Conservation (phyloP, 2,329 filamentous ascomycete species). For the Ascochyta koolunga region DNA sequence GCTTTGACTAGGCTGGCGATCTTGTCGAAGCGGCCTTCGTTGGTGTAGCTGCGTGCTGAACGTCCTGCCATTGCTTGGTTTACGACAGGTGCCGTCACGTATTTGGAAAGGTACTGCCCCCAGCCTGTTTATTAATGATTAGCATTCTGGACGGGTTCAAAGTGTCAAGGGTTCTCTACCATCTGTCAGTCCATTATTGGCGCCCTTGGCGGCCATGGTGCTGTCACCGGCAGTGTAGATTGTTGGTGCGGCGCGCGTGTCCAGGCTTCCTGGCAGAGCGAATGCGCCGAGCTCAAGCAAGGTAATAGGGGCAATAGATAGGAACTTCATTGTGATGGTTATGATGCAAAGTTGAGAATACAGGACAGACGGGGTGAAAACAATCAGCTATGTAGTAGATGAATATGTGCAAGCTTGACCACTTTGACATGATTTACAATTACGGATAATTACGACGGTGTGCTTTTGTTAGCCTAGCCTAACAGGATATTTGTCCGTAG, state of each 20-base stretch:
- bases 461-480: neutral
- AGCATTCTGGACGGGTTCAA: neutral
- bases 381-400: neutral
- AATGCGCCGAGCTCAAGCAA: neutral
- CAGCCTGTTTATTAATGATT: neutral
- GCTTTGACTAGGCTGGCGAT: conserved; percentile 1
- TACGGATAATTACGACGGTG: neutral
- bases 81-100: neutral
- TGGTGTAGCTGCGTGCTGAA: conserved; percentile 1
- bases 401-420: neutral
- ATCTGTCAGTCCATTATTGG: conserved; percentile 1
- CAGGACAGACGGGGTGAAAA: neutral
- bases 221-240: conserved; percentile 1
- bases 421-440: neutral
- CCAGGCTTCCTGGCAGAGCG: neutral
- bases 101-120: conserved; percentile 1
- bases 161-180: neutral
- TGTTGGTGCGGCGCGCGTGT: neutral
- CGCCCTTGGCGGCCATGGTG: conserved; percentile 4
- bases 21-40: neutral
- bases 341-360: neutral
- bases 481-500: neutral
- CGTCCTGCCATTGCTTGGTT: neutral
- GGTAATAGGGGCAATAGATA: neutral
- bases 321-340: neutral